Evolutionary conservation across 805 yeast species (phyloP).

Genomic region (Myxozyma neotropica): DNA sequence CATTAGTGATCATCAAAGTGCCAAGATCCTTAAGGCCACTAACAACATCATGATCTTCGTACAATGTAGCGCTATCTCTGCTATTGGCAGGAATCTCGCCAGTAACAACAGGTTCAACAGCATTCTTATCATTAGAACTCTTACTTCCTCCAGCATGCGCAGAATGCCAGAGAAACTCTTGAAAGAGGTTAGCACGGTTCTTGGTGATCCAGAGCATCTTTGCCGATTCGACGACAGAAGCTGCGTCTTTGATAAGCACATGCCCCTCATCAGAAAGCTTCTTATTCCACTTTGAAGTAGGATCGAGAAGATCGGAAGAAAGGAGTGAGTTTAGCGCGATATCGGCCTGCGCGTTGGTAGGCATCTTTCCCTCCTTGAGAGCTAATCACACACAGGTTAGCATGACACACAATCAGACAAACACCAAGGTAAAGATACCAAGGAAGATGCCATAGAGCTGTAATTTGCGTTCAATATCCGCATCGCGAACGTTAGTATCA

Average conservation of each 20-base stretch:
- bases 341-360: constrained; percentile 32
- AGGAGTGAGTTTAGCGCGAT: constrained; percentile 28
- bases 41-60: constrained; percentile 18
- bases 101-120: too few species aligned
- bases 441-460: constrained; percentile 26
- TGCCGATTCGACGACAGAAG: constrained; percentile 17
- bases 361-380: constrained; percentile 32
- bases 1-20: constrained; percentile 28
- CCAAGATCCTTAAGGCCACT: constrained; percentile 26
- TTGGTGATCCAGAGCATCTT: constrained; percentile 23
- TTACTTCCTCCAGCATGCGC: constrained; percentile 1
- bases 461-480: constrained; percentile 27
- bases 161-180: constrained; percentile 33
- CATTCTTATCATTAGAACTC: neutral
- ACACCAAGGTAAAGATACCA: too few species aligned
- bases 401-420: too few species aligned
- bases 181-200: constrained; percentile 28
- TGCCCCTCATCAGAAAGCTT: constrained; percentile 28
- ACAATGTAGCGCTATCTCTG: constrained; percentile 19
- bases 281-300: constrained; percentile 8
- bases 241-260: constrained; percentile 5
- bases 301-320: constrained; percentile 10
- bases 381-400: constrained; percentile 10
- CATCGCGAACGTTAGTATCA: constrained; percentile 16
- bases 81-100: neutral